A percentile compares a stretch with the other conserved stretches of the same genome.
These are phyloP conservation scores for Cladosporium sp. DNA, from an alignment of 2,329 filamentous ascomycete genomes.

Conservation along the genomic window DNA sequence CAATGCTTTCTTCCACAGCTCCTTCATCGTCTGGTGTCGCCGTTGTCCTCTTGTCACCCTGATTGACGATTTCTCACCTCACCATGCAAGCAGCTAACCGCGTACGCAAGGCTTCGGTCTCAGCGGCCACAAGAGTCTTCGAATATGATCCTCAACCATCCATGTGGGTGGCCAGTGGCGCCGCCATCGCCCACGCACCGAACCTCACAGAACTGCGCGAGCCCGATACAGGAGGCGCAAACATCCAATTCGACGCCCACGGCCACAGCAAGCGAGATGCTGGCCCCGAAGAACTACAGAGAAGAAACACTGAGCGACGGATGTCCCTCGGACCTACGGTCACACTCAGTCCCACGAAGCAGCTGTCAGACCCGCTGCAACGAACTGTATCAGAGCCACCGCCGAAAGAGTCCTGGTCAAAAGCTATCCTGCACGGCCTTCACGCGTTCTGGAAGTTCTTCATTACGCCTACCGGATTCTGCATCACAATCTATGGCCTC, in stretches of 20 bases:
- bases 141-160: constrained; percentile 41
- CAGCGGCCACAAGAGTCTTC: constrained; percentile 29
- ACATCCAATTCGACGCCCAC: constrained; percentile 33
- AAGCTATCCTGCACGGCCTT: constrained; percentile 59
- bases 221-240: constrained; percentile 27
- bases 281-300: constrained; percentile 7
- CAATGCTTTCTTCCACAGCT: not conserved
- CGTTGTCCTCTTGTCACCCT: not conserved
- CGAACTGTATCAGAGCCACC: constrained; percentile 28
- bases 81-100: constrained; percentile 9
- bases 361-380: not conserved
- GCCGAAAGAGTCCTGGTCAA: constrained; percentile 53
- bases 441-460: constrained; percentile 71
- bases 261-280: constrained; percentile 24
- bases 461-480: constrained; percentile 72
- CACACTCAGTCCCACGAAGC: not conserved
- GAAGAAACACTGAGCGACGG: constrained; percentile 3
- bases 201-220: constrained; percentile 41
- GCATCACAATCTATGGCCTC: constrained; percentile 75
- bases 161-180: constrained; percentile 45
- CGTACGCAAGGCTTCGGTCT: constrained; percentile 11
- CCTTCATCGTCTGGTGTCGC: not conserved
- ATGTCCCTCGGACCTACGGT: not conserved
- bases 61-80: not conserved
- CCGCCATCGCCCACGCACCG: constrained; percentile 39